Evolutionary conservation across 2,329 filamentous ascomycete genomes (phyloP).

Genomic region (Hypoxylon sp.): DNA sequence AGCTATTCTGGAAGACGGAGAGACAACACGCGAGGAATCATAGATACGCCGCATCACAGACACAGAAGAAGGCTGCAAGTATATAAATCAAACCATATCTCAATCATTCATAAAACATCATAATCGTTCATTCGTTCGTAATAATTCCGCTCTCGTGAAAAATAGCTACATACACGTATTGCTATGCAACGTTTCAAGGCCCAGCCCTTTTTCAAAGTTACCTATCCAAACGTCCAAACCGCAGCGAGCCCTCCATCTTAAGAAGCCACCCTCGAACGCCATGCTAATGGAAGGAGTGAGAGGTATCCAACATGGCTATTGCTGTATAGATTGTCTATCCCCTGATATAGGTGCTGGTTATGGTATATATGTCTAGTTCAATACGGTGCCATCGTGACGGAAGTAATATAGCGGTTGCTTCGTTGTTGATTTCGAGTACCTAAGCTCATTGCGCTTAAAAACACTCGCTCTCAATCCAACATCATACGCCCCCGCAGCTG

Average conservation of each 20-base stretch:
- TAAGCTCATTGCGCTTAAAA: background rate
- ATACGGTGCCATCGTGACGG: background rate
- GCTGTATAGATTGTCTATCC: slow-evolving; percentile 1
- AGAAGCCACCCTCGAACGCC: slow-evolving; percentile 1
- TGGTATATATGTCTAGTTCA: background rate
- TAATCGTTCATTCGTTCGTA: background rate
- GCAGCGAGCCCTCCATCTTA: background rate
- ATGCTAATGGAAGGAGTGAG: slow-evolving; percentile 8
- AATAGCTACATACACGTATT: background rate
- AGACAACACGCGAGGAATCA: no score
- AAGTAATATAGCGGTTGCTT: background rate
- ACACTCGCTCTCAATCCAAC: background rate
- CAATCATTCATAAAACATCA: background rate
- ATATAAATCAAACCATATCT: no score
- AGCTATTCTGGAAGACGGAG: no score
- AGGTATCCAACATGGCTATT: background rate
- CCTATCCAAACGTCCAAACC: background rate
- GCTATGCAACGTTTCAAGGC: slow-evolving; percentile 1
- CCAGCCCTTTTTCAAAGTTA: slow-evolving; percentile 4
- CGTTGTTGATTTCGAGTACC: background rate
- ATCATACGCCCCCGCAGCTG: background rate
- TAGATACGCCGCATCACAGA: no score
- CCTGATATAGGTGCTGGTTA: background rate
- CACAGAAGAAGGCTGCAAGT: no score
- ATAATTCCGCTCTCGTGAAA: background rate